phyloP scores from a whole-genome alignment of 1,284 basidiomycete genomes.

The Puccinia novopanici region DNA sequence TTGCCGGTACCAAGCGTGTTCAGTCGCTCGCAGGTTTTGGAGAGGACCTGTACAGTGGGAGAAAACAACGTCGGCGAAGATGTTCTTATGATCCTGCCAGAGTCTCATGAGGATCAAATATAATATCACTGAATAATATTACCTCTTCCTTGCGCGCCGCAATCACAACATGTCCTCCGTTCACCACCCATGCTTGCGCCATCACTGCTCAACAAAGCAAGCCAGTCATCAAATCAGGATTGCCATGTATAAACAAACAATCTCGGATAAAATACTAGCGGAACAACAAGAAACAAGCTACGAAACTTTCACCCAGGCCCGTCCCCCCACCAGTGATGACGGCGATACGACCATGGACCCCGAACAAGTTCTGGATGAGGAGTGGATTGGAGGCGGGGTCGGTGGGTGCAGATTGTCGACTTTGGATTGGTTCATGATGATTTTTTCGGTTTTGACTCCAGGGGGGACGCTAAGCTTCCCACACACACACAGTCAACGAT shows the following conservation, averaged over 20 bases:
- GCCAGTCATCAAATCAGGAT: background rate
- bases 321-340: constrained; percentile 49
- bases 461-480: too few relatives aligned
- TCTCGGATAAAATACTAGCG: background rate
- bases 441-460: constrained; percentile 33
- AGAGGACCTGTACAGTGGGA: background rate
- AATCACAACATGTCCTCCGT: constrained; percentile 50
- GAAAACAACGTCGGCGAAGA: background rate
- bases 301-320: constrained; percentile 49
- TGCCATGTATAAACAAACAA: background rate
- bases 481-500: too few relatives aligned
- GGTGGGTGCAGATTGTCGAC: too few relatives aligned
- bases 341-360: constrained; percentile 25
- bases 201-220: constrained; percentile 44
- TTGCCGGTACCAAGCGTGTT: constrained; percentile 31
- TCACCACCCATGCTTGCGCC: constrained; percentile 47
- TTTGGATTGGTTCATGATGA: constrained; percentile 11
- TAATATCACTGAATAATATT: background rate
- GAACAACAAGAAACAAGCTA: background rate
- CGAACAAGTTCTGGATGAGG: constrained; percentile 33
- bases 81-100: background rate
- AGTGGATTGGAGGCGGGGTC: background rate
- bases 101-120: background rate
- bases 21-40: constrained; percentile 34
- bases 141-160: constrained; percentile 50